Evolutionary conservation across 805 yeast genomes (phyloP).

Genomic region (Metschnikowia dekortorum): DNA sequence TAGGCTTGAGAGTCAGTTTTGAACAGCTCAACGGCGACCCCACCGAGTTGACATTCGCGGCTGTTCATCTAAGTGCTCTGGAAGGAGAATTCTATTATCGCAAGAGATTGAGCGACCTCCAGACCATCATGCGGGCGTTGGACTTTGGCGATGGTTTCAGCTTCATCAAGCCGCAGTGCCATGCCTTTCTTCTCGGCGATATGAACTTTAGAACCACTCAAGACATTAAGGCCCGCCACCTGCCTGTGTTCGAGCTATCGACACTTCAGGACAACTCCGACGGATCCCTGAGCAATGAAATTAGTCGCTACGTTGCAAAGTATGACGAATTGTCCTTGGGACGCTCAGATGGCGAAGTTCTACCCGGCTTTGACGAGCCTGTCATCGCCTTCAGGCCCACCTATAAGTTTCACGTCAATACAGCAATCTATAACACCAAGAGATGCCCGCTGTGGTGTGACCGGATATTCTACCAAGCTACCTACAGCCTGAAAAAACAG

Average conservation of each 20-base stretch:
- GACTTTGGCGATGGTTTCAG: constrained; percentile 57
- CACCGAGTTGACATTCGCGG: constrained; percentile 55
- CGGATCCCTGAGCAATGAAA: constrained; percentile 2
- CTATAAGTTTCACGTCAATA: constrained; percentile 58
- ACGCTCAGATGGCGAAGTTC: constrained; percentile 40
- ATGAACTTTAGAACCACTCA: constrained; percentile 66
- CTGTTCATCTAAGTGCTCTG: constrained; percentile 72
- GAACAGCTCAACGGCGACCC: constrained; percentile 10
- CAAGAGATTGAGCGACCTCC: constrained; percentile 51
- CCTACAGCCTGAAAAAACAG: constrained; percentile 22
- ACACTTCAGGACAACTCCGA: constrained; percentile 22
- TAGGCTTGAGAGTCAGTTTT: constrained; percentile 50
- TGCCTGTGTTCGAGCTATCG: constrained; percentile 18
- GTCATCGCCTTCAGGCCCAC: constrained; percentile 71
- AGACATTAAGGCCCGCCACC: constrained; percentile 10
- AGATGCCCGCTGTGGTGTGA: constrained; percentile 91
- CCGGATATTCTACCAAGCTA: constrained; percentile 58
- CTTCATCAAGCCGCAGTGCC: constrained; percentile 48
- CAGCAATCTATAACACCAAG: constrained; percentile 50
- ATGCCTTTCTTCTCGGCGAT: constrained; percentile 78
- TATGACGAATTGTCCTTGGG: constrained; percentile 51
- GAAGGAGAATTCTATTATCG: constrained; percentile 54
- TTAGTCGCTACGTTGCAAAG: constrained; percentile 22
- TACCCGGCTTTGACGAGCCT: constrained; percentile 65
- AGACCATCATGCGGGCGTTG: constrained; percentile 46